Conservation (phyloP, 2,329 filamentous ascomycete genomes). For the Xylaria sp. region DNA sequence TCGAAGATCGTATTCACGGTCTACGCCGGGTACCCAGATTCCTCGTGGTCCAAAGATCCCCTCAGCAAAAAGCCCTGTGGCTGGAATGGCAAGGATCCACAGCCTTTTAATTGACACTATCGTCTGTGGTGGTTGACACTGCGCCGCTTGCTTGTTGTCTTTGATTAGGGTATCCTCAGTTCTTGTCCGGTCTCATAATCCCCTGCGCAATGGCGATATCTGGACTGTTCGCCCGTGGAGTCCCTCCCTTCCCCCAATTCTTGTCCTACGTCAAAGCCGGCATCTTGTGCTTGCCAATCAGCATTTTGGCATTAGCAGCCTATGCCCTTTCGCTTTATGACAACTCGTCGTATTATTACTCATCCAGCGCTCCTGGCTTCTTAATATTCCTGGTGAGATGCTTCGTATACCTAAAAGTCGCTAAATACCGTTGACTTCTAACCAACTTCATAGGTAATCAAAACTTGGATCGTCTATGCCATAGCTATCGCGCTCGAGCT, state of each 20-base stretch:
- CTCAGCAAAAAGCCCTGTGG: too few relatives aligned
- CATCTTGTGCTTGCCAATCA: constrained; percentile 44
- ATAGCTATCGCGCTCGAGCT: constrained; percentile 41
- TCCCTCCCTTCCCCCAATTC: constrained; percentile 41
- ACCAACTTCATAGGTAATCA: constrained; percentile 39
- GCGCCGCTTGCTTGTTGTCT: not conserved
- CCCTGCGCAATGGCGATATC: constrained; percentile 23
- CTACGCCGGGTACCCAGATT: too few relatives aligned
- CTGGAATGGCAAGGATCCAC: too few relatives aligned
- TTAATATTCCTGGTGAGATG: constrained; percentile 51
- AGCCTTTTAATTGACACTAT: too few relatives aligned
- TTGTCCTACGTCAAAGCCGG: constrained; percentile 43
- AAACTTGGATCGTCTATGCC: constrained; percentile 47
- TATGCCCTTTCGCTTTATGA: constrained; percentile 44
- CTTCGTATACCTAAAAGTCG: constrained; percentile 12
- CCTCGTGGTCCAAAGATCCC: too few relatives aligned
- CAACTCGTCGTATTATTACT: constrained; percentile 27
- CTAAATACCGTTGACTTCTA: constrained; percentile 16
- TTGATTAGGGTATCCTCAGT: not conserved
- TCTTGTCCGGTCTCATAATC: constrained; percentile 4
- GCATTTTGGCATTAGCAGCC: constrained; percentile 44
- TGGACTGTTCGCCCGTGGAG: constrained; percentile 43
- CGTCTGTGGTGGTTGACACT: not conserved
- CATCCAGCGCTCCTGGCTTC: constrained; percentile 44
- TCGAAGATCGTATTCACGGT: too few relatives aligned